These are phyloP conservation scores for Chaetomiaceae sp. DNA, from an alignment of 2,329 filamentous ascomycete species.

Conservation along the genomic window DNA sequence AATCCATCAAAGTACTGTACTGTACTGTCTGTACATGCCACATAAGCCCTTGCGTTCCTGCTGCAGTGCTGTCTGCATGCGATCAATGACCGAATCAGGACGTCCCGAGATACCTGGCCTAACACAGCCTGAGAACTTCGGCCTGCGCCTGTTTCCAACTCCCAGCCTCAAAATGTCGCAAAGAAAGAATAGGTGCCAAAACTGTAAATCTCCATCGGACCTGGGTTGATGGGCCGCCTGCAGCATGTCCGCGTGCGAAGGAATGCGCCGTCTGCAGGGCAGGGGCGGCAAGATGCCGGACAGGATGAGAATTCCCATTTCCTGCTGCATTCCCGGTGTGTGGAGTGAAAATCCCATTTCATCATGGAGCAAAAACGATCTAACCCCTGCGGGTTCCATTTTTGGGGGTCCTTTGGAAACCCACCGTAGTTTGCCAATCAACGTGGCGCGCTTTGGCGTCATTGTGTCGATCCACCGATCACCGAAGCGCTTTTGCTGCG, in stretches of 20 bases:
- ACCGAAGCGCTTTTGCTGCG: conserved; percentile 4
- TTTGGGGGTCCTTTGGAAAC: neutral
- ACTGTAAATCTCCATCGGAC: no score
- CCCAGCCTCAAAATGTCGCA: neutral
- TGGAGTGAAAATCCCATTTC: conserved; percentile 10
- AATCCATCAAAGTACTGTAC: neutral
- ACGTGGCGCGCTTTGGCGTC: conserved; percentile 16
- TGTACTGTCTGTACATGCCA: no score
- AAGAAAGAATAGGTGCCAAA: neutral
- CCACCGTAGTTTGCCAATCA: conserved; percentile 16
- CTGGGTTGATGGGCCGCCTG: no score
- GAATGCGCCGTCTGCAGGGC: neutral
- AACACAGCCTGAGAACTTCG: neutral
- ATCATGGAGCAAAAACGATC: neutral
- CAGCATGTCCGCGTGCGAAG: neutral
- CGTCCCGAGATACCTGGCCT: no score
- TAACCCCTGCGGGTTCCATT: neutral
- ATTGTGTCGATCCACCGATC: conserved; percentile 25
- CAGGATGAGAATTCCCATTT: neutral
- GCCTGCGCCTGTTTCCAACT: neutral
- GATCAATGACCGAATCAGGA: neutral
- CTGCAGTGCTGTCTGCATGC: neutral
- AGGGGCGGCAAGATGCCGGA: neutral
- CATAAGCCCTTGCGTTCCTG: neutral
- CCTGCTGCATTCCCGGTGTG: neutral